These are phyloP conservation scores for Hippophae gyantsensis DNA, from an alignment of 306 rosid species.

Conservation along the genomic window DNA sequence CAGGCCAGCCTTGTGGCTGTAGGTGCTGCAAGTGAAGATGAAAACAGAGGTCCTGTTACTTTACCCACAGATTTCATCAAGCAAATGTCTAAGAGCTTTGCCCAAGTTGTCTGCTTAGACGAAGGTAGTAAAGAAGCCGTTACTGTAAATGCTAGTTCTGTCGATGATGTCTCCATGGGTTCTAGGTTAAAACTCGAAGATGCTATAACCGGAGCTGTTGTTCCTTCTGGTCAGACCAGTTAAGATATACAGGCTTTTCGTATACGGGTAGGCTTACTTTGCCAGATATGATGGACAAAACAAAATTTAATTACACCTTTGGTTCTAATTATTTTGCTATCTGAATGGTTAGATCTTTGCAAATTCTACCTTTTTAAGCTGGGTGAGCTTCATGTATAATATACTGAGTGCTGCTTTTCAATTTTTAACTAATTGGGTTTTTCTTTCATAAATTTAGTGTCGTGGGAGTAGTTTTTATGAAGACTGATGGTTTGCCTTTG, in stretches of 20 bases:
- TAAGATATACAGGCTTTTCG: neutral
- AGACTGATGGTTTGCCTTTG: conserved; percentile 18
- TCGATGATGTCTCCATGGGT: conserved; percentile 32
- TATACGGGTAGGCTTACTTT: neutral
- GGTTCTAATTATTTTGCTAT: conserved; percentile 15
- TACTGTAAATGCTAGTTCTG: conserved; percentile 32
- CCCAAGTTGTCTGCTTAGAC: conserved; percentile 62
- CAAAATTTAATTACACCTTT: neutral
- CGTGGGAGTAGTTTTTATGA: conserved; percentile 26
- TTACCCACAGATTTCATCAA: conserved; percentile 48
- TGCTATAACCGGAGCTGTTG: conserved; percentile 35
- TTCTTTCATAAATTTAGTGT: conserved; percentile 4
- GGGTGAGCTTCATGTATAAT: conserved; percentile 37
- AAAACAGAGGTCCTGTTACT: conserved; percentile 38
- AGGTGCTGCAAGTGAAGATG: conserved; percentile 51
- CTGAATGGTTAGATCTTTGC: conserved; percentile 17
- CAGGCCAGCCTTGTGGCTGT: conserved; percentile 42
- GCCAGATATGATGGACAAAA: neutral
- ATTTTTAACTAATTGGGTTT: conserved; percentile 17
- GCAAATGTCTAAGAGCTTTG: conserved; percentile 79
- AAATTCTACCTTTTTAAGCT: conserved; percentile 7
- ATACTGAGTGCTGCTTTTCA: conserved; percentile 26
- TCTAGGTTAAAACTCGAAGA: conserved; percentile 43
- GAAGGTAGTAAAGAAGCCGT: conserved; percentile 43
- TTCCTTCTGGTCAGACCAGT: conserved; percentile 46